Evolutionary conservation across 202 grass and related monocot species (phyloP).

Genomic region (Cymbopogon flexuosus): DNA sequence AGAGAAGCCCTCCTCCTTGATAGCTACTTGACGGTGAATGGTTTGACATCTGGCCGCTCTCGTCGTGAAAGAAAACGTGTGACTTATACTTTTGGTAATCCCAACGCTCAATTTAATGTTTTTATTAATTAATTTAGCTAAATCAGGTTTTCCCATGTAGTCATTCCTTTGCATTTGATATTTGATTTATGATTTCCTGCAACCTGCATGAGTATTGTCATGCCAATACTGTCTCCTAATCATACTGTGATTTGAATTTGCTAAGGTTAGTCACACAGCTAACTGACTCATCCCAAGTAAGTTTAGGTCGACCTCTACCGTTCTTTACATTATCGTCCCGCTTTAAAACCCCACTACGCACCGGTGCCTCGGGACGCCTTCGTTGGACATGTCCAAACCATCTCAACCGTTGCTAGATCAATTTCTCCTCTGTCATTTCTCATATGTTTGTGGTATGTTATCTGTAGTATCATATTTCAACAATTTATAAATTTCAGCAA

Average conservation of each 20-base stretch:
- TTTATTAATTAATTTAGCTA: slow-evolving; percentile 10
- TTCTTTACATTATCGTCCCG: no score
- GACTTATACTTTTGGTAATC: slow-evolving; percentile 95
- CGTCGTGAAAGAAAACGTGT: slow-evolving; percentile 82
- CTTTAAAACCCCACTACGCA: no score
- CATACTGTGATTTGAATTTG: slow-evolving; percentile 4
- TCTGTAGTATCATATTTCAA: neutral
- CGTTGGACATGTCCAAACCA: no score
- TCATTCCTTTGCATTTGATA: neutral
- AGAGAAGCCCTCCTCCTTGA: slow-evolving; percentile 88
- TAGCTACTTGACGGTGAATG: slow-evolving; percentile 65
- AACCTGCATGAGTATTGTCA: neutral
- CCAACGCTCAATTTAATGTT: neutral
- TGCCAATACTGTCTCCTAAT: neutral
- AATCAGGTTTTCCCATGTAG: neutral
- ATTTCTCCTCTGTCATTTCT: neutral
- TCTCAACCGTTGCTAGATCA: no score
- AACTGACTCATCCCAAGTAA: no score
- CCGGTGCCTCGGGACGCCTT: no score
- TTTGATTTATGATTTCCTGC: slow-evolving; percentile 7
- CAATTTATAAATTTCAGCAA: slow-evolving; percentile 31
- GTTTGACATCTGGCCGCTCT: slow-evolving; percentile 76
- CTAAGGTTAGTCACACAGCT: neutral
- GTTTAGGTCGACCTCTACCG: no score
- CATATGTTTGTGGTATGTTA: neutral